A percentile compares a stretch with the other conserved stretches of the same genome.
Conservation (phyloP, 2,329 filamentous ascomycete species). For the Lomentospora prolificans region DNA sequence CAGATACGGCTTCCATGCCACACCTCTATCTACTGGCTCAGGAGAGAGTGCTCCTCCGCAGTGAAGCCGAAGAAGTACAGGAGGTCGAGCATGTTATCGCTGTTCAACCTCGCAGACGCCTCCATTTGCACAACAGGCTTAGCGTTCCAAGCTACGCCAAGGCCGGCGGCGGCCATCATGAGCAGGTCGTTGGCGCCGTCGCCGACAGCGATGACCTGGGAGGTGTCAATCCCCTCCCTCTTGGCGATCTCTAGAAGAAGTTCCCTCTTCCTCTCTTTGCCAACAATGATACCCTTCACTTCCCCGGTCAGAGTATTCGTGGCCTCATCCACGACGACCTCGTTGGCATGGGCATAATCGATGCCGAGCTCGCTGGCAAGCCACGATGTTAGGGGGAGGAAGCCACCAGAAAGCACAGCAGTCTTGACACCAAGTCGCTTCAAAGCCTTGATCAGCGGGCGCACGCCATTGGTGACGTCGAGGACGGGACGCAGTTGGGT, state of each 20-base stretch:
- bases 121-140: conserved; percentile 75
- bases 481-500: conserved; percentile 65
- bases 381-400: conserved; percentile 82
- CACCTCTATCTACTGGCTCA: conserved; percentile 23
- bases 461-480: conserved; percentile 72
- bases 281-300: conserved; percentile 61
- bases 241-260: conserved; percentile 61
- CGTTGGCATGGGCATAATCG: conserved; percentile 83
- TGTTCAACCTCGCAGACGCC: conserved; percentile 63
- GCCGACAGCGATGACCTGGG: conserved; percentile 64
- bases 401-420: conserved; percentile 86
- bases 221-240: conserved; percentile 54
- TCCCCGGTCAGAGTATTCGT: conserved; percentile 57
- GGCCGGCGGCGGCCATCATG: conserved; percentile 66
- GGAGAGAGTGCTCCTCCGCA: conserved; percentile 47
- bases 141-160: conserved; percentile 77
- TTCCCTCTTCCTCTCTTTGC: conserved; percentile 64
- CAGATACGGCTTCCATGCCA: neutral
- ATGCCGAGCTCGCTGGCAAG: conserved; percentile 71
- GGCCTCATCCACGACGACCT: conserved; percentile 55
- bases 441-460: conserved; percentile 61
- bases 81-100: conserved; percentile 59
- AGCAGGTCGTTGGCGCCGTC: conserved; percentile 76
- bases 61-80: conserved; percentile 66
- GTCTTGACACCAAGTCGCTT: conserved; percentile 75